Base-by-base conservation (phyloP, 805 yeast genomes). In the Wickerhamiella azymoides region DNA sequence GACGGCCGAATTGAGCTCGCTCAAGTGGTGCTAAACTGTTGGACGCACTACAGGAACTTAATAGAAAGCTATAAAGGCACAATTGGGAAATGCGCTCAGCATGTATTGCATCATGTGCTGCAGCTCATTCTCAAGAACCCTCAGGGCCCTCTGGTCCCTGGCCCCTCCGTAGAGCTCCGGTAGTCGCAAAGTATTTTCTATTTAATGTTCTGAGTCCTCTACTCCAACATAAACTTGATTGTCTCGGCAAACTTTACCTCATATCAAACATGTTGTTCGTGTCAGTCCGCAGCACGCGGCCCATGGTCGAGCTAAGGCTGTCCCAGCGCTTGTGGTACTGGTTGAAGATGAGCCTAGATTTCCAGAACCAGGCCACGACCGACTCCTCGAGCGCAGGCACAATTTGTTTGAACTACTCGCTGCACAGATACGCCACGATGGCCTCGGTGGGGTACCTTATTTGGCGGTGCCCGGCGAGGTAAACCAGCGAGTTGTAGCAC, bases 311-410 rank as follows among this genome's bases (percentile, higher is more conserved):
- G 49, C 64, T 63, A 26, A 65, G 62, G 10, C 70, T 68, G 24
- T 77, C 80, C 96, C 96, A 89, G 52, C 92, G 80, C 5, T 81
- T 69, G 60, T 92, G 93, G 48, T 71, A 72, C 45, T 70, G 65
- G 43, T 84, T 71, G 3, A 86, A 88, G 0, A 89, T 74, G 24
- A 89, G 72, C 1, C 96, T 84, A 56, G 84, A 81, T 52, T 79
- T 77, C 65, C 77, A 86, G 62, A 78, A 92, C 96, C 96, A 88
- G 57, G 86, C 96, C 14, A 83, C 74, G 65, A 88, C 72, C 7
- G 81, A 76, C 62, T 92, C 97, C 61, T 89, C 96, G 56, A 86
- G 77, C 21, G 84, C 72, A 5, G 96, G 88, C 3, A 84, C 84
- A 39, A 89, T 71, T 2, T 94, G 79, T 52, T 83, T 75, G 55